Evolutionary conservation across 2,329 filamentous ascomycete species (phyloP), one percentile per base, ranked within the genome.

Genomic region (Aspergillus sp.): DNA sequence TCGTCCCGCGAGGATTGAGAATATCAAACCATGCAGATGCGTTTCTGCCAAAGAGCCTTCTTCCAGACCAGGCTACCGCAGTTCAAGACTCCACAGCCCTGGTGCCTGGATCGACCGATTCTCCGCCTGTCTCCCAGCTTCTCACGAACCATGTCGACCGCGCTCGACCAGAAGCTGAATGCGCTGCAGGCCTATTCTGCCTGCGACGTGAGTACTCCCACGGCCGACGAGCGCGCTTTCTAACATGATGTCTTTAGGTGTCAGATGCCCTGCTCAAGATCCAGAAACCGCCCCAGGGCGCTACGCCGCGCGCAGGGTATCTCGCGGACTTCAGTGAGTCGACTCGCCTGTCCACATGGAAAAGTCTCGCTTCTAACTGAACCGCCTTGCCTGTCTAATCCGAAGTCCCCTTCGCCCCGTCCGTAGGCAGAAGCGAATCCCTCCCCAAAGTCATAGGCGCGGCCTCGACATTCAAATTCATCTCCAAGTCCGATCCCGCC

Each of bases 181-280:
- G 43, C 35, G 8, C 39, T 61, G 15, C 43, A 43, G 24, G 52
- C 59, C 13, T 64, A 55, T 40, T 63, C 61, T 15, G 60, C 61
- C 10, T 66, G 63, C 36, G 63, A 66, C 58, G 63, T 66, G 51
- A 30, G 44, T 32, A 34, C 15, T 16, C 13, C 8, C n/a, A n/a
- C n/a, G n/a, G n/a, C n/a, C n/a, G n/a, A n/a, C n/a, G n/a, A n/a
- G n/a, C n/a, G n/a, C n/a, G n/a, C n/a, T n/a, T n/a, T n/a, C n/a
- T n/a, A n/a, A n/a, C n/a, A n/a, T n/a, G n/a, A n/a, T 32, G 17
- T 22, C 8, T 17, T 20, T 32, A 83, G 67, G 65, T 85, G 39
- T 82, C 81, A 8, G 82, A 86, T 54, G 80, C 80, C 4, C 69
- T 86, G 2, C 67, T 84, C 34, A 82, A 80, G 49, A 67, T 86